Conservation (phyloP, 2,329 filamentous ascomycete species). For the Fusarium nisikadoi region DNA sequence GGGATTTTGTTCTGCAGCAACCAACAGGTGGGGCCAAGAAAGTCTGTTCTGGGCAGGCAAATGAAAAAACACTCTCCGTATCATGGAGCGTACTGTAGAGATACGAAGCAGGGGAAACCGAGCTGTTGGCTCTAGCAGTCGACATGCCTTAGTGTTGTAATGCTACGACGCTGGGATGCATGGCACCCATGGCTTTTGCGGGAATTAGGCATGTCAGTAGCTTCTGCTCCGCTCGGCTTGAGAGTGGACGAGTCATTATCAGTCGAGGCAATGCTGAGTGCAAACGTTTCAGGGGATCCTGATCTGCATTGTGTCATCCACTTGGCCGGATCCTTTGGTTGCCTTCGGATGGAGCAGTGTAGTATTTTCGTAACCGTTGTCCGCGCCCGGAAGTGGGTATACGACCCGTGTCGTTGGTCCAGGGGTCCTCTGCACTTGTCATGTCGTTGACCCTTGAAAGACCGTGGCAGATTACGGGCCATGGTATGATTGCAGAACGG, state of each 20-base stretch:
- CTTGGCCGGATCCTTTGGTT: background rate
- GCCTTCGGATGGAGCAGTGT: background rate
- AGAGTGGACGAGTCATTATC: background rate
- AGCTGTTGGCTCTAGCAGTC: slow-evolving; percentile 19
- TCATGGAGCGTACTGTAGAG: background rate
- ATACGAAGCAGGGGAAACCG: background rate
- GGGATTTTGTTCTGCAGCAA: background rate
- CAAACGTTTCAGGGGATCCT: slow-evolving; percentile 8
- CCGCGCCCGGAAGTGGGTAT: slow-evolving; percentile 1
- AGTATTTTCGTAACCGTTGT: background rate
- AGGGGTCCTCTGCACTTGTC: background rate
- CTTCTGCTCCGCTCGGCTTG: background rate
- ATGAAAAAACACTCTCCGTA: background rate
- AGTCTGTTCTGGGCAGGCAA: background rate
- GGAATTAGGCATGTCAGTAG: slow-evolving; percentile 6
- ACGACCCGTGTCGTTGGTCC: background rate
- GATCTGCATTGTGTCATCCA: slow-evolving; percentile 21
- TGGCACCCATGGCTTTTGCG: background rate
- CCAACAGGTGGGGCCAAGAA: slow-evolving; percentile 7
- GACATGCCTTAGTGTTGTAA: background rate
- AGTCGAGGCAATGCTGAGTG: background rate
- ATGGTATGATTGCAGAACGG: background rate
- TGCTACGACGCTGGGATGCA: background rate
- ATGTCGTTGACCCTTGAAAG: too few relatives aligned
- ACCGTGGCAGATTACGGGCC: background rate